These are phyloP conservation scores for Solanum piurae DNA, from an alignment of 257 asterid species.

Conservation along the genomic window DNA sequence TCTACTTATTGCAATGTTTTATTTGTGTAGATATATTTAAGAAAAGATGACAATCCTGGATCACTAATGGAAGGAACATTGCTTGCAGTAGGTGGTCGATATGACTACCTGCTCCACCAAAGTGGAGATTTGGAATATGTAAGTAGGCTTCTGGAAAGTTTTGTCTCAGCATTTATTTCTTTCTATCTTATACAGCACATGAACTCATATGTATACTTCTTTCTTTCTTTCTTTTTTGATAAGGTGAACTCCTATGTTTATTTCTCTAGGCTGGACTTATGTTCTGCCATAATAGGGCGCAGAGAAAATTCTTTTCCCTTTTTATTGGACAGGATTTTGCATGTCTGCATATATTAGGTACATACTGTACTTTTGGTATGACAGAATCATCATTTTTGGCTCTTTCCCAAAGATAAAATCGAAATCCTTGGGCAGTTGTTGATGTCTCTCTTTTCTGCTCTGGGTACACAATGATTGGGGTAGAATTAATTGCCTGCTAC, in stretches of 20 bases:
- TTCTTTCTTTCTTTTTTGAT: not conserved
- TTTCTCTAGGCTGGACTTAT: not conserved
- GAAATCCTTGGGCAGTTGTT: not conserved
- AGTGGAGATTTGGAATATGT: slow-evolving; percentile 54
- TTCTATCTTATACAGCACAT: not conserved
- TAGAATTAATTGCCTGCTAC: not conserved
- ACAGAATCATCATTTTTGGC: not conserved
- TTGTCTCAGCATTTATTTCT: not conserved
- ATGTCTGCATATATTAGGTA: not conserved
- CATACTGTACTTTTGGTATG: not conserved
- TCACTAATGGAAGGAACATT: slow-evolving; percentile 73
- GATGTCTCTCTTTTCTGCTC: not conserved
- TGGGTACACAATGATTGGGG: not conserved
- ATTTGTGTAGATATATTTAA: slow-evolving; percentile 49
- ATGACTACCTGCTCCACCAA: slow-evolving; percentile 72
- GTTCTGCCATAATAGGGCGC: not conserved
- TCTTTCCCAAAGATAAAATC: not conserved
- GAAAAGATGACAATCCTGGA: slow-evolving; percentile 50
- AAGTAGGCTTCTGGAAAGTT: slow-evolving; percentile 22
- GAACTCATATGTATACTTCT: not conserved
- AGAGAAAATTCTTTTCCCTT: not conserved
- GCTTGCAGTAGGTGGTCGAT: slow-evolving; percentile 96
- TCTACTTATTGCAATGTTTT: not conserved
- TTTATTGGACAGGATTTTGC: not conserved
- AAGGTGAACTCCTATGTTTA: not conserved